Evolutionary conservation across 768 basidiomycete genomes (phyloP).

Genomic region (Podaxis pistillaris): DNA sequence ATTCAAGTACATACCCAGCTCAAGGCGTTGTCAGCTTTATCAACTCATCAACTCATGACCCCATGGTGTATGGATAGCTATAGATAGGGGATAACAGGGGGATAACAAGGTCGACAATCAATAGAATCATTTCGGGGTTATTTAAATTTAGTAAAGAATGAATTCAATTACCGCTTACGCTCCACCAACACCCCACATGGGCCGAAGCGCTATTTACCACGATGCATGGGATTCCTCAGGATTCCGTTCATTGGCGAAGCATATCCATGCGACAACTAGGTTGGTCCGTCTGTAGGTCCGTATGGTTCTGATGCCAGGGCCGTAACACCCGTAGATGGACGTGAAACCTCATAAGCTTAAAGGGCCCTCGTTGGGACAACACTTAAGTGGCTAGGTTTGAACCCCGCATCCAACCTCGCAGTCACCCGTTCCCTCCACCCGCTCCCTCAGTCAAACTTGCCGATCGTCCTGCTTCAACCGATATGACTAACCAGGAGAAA

Average conservation of each 20-base stretch:
- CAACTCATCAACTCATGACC: background rate
- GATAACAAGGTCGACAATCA: background rate
- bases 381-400: background rate
- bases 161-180: background rate
- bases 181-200: slow-evolving; percentile 1
- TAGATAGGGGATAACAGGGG: background rate
- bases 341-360: background rate
- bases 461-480: background rate
- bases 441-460: slow-evolving; percentile 4
- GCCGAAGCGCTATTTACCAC: background rate
- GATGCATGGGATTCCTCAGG: background rate
- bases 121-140: background rate
- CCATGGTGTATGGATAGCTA: background rate
- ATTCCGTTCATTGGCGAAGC: background rate
- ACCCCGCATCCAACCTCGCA: background rate
- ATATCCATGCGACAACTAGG: background rate
- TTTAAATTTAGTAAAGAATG: background rate
- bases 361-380: background rate
- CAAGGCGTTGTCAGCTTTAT: background rate
- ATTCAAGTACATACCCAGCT: background rate
- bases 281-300: too few relatives aligned
- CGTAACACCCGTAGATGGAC: too few relatives aligned
- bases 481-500: slow-evolving; percentile 12
- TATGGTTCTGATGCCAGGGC: too few relatives aligned
- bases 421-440: background rate